A percentile compares a stretch with the other conserved stretches of the same genome.
Evolutionary conservation across 352 stramenopile genomes (phyloP).

Genomic region (Phytopythium aichiense): DNA sequence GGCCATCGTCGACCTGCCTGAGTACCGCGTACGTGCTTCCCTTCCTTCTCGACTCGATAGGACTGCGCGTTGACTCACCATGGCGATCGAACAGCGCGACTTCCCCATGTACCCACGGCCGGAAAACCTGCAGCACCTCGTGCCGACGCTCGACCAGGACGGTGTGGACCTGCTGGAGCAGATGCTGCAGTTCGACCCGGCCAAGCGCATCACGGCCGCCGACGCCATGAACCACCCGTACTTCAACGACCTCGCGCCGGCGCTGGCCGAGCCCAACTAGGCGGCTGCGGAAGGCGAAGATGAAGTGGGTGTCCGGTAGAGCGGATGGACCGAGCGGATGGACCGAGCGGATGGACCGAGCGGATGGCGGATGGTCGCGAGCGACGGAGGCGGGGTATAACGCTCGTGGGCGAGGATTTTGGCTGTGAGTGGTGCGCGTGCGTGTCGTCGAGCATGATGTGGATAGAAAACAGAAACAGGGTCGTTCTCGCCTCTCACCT

Average conservation of each 20-base stretch:
- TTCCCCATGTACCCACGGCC: slow-evolving; percentile 90
- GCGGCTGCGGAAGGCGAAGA: background rate
- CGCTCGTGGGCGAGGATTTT: background rate
- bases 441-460: slow-evolving; percentile 2
- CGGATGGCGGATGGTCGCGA: background rate
- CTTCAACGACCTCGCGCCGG: slow-evolving; percentile 92
- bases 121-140: slow-evolving; percentile 86
- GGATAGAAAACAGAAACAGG: slow-evolving; percentile 4
- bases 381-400: background rate
- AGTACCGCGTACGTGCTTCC: slow-evolving; percentile 85
- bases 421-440: slow-evolving; percentile 5
- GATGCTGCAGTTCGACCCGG: slow-evolving; percentile 87
- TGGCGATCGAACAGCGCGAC: slow-evolving; percentile 54
- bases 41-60: background rate
- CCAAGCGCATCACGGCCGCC: slow-evolving; percentile 91
- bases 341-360: background rate
- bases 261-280: slow-evolving; percentile 59
- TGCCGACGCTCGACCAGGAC: slow-evolving; percentile 87
- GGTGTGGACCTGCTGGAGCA: slow-evolving; percentile 92
- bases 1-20: slow-evolving; percentile 94
- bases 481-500: background rate
- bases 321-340: too few relatives aligned
- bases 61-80: slow-evolving; percentile 5
- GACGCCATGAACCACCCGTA: slow-evolving; percentile 97
- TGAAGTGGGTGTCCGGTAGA: background rate